These are phyloP conservation scores for Zygosaccharomyces sapae DNA, from an alignment of 1,139 yeast species.

Conservation along the genomic window DNA sequence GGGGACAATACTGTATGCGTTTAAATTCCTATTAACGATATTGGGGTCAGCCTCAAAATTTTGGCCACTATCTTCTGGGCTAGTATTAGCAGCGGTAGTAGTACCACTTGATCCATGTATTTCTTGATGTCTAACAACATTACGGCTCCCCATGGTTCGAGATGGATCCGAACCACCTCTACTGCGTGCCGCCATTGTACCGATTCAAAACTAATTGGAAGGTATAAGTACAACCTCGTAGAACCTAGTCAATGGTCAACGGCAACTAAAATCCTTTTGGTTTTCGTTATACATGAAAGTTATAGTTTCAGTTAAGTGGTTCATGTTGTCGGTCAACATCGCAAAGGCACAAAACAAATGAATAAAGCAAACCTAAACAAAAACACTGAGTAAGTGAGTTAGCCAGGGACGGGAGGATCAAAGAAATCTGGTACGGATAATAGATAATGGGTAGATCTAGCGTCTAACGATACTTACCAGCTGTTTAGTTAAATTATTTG, in stretches of 20 bases:
- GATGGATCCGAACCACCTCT: background rate
- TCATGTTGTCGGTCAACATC: constrained; percentile 3
- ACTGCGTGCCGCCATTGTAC: background rate
- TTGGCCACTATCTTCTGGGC: background rate
- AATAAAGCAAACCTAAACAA: background rate
- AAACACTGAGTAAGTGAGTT: background rate
- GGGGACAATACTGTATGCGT: constrained; percentile 31
- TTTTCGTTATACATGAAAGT: background rate
- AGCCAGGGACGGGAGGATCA: background rate
- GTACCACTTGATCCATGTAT: background rate
- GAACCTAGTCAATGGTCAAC: too few relatives aligned
- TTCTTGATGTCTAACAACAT: background rate
- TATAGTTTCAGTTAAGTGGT: background rate
- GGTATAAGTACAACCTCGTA: background rate
- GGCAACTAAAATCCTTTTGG: too few relatives aligned
- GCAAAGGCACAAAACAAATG: constrained; percentile 6
- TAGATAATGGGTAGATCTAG: background rate
- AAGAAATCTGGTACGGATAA: background rate
- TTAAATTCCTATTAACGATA: constrained; percentile 14
- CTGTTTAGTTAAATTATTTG: too few relatives aligned
- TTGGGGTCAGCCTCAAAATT: background rate
- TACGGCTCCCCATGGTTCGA: background rate
- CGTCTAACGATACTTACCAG: background rate
- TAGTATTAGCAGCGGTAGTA: background rate
- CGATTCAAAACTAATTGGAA: background rate